Conservation (phyloP, 1,284 basidiomycete genomes). For the Porogramme epimiltina region DNA sequence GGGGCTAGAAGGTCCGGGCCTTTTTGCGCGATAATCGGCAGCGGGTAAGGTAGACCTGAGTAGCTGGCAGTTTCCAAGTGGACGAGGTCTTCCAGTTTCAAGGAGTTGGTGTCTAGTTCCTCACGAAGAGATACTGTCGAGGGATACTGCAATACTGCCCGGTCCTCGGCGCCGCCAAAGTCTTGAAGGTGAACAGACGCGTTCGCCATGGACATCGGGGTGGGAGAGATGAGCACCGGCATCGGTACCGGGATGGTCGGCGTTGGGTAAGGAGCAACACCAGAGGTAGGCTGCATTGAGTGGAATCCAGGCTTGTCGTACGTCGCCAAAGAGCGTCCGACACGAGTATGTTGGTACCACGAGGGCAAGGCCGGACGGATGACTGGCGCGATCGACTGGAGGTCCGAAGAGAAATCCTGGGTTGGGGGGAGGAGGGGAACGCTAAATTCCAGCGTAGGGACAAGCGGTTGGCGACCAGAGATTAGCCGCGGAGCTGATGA, state of each 20-base stretch:
- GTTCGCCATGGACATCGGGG: too few species aligned
- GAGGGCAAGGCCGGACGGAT: neutral
- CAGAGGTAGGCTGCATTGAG: too few species aligned
- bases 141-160: too few species aligned
- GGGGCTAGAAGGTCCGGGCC: neutral
- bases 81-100: constrained; percentile 16
- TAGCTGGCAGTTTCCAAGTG: constrained; percentile 6
- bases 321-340: too few species aligned
- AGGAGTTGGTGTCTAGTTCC: neutral
- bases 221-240: too few species aligned
- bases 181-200: too few species aligned
- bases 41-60: neutral
- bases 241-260: too few species aligned
- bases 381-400: constrained; percentile 38
- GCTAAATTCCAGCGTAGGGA: constrained; percentile 17
- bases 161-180: too few species aligned
- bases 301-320: too few species aligned
- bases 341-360: neutral
- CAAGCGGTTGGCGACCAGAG: neutral
- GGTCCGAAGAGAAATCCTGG: constrained; percentile 22
- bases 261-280: too few species aligned
- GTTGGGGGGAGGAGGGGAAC: constrained; percentile 15
- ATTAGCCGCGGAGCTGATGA: neutral
- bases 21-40: neutral
- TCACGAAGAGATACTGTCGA: too few species aligned